Conservation (phyloP, 768 basidiomycete species). For the Kondoa malvinella region DNA sequence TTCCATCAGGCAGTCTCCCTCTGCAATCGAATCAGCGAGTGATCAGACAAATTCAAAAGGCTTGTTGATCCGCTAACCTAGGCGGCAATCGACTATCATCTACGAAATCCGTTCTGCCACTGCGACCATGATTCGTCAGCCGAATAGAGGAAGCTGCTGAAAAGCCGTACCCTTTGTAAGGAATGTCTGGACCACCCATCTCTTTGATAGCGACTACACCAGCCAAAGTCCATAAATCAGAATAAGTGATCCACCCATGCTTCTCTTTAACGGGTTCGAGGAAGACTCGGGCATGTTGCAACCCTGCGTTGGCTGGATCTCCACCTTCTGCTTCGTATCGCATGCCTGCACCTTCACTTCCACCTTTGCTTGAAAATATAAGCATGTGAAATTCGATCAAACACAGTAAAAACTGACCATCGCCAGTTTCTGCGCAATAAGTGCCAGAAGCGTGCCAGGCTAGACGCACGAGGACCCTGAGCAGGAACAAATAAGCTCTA, state of each 20-base stretch:
- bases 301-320: constrained; percentile 45
- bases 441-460: constrained; percentile 26
- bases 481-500: background rate
- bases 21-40: constrained; percentile 41
- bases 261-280: constrained; percentile 70
- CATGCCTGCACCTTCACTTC: constrained; percentile 89
- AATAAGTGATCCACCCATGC: constrained; percentile 64
- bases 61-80: constrained; percentile 9
- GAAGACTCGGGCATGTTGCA: constrained; percentile 57
- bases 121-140: background rate
- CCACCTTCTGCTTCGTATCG: constrained; percentile 75
- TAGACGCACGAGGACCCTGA: constrained; percentile 12
- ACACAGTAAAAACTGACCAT: background rate
- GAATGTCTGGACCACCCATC: constrained; percentile 77
- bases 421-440: background rate
- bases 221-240: constrained; percentile 46
- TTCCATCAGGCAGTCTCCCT: constrained; percentile 21
- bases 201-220: constrained; percentile 82
- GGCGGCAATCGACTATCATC: constrained; percentile 72
- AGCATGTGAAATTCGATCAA: background rate
- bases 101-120: background rate
- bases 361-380: constrained; percentile 37
- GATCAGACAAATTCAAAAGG: background rate
- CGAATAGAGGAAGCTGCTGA: background rate
- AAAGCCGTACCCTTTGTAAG: constrained; percentile 33